A percentile compares a stretch with the other conserved stretches of the same genome.
Conservation (phyloP, 768 basidiomycete genomes). For the Auricularia auricula-judae region DNA sequence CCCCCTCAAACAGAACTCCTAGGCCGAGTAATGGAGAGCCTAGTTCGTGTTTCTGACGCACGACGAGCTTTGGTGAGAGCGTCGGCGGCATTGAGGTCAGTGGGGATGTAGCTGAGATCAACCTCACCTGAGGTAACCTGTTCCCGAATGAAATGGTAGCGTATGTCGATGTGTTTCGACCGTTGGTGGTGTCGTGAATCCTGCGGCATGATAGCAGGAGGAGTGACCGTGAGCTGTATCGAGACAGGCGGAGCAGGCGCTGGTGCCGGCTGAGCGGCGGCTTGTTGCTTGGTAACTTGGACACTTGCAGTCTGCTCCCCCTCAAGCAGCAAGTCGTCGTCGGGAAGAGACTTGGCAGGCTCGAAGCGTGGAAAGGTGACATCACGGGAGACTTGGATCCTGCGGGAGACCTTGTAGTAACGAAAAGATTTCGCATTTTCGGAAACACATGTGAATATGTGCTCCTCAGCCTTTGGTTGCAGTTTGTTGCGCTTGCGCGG, state of each 20-base stretch:
- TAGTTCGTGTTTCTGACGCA: neutral
- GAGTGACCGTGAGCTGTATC: too few species aligned
- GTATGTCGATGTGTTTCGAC: slow-evolving; percentile 17
- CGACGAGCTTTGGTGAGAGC: slow-evolving; percentile 14
- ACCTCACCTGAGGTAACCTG: slow-evolving; percentile 7
- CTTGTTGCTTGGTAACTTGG: neutral
- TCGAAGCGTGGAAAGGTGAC: neutral
- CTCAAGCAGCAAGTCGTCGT: neutral
- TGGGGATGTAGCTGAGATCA: slow-evolving; percentile 8
- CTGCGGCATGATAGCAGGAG: neutral
- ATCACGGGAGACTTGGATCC: neutral
- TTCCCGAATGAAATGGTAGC: slow-evolving; percentile 14
- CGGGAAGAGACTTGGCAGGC: neutral
- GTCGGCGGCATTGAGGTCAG: slow-evolving; percentile 12
- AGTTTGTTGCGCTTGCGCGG: neutral
- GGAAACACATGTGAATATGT: neutral
- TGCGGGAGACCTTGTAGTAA: neutral
- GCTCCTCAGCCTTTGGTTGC: neutral
- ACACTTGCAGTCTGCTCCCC: neutral
- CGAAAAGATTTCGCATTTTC: neutral
- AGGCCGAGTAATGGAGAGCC: too few species aligned
- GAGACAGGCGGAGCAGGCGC: neutral
- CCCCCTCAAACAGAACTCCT: too few species aligned
- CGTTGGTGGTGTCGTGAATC: slow-evolving; percentile 12
- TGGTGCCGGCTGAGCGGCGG: neutral